phyloP scores from a whole-genome alignment of 441 rosid species.

The Pelargonium fulgidum region DNA sequence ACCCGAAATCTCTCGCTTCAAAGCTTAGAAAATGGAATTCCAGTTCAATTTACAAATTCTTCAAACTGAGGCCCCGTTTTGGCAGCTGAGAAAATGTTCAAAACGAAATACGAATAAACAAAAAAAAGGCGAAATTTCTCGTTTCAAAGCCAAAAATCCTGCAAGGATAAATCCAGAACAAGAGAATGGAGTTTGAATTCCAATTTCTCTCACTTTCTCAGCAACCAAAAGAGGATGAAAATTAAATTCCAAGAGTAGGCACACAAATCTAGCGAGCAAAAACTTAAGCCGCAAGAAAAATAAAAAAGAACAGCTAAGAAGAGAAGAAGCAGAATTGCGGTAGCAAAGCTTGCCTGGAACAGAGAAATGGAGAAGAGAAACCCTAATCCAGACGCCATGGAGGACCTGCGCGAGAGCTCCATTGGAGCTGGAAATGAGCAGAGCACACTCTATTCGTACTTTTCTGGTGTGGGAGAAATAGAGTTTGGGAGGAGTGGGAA shows the following conservation, averaged over 20 bases:
- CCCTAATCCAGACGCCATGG: slow-evolving; percentile 13
- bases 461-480: not conserved
- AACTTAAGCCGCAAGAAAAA: not conserved
- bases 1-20: too few species aligned
- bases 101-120: not conserved
- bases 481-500: not conserved
- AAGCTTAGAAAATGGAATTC: too few species aligned
- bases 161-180: not conserved
- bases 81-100: not conserved
- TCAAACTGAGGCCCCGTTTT: not conserved
- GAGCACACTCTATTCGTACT: not conserved
- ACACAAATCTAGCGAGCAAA: not conserved
- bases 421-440: slow-evolving; percentile 10
- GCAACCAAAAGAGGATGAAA: slow-evolving; percentile 7
- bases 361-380: slow-evolving; percentile 26
- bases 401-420: slow-evolving; percentile 22
- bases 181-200: not conserved
- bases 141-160: not conserved
- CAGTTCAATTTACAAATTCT: too few species aligned
- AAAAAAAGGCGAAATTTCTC: too few species aligned
- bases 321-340: slow-evolving; percentile 2
- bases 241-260: not conserved
- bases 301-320: not conserved
- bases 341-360: slow-evolving; percentile 30
- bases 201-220: not conserved